Conservation (phyloP, 805 yeast species). For the Kazachstania psychrophila region DNA sequence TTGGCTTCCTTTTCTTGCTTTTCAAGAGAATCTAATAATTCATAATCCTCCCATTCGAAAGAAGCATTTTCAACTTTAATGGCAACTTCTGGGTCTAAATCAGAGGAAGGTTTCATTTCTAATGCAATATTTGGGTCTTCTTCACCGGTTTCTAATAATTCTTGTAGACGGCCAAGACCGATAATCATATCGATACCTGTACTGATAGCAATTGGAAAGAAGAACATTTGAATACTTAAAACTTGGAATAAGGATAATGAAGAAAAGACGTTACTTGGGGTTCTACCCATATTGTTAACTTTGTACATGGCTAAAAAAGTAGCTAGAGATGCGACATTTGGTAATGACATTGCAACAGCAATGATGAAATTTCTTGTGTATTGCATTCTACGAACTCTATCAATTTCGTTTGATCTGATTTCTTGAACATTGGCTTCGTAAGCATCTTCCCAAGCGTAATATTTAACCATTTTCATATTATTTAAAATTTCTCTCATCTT, state of each 20-base stretch:
- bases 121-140: constrained; percentile 15
- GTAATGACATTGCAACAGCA: constrained; percentile 58
- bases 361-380: constrained; percentile 52
- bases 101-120: constrained; percentile 12
- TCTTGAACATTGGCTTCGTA: constrained; percentile 48
- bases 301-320: constrained; percentile 40
- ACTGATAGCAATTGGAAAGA: constrained; percentile 63
- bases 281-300: constrained; percentile 33
- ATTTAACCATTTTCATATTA: constrained; percentile 75
- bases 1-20: constrained; percentile 21
- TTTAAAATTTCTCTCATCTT: constrained; percentile 69
- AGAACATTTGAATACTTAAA: constrained; percentile 51
- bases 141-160: constrained; percentile 40
- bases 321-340: constrained; percentile 63
- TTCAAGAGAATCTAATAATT: constrained; percentile 25
- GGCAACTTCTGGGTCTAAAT: constrained; percentile 32
- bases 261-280: constrained; percentile 59
- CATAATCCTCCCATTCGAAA: constrained; percentile 60
- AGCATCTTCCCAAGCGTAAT: constrained; percentile 86
- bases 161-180: constrained; percentile 51
- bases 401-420: constrained; percentile 55
- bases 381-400: constrained; percentile 52
- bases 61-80: constrained; percentile 43
- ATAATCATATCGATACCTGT: constrained; percentile 59
- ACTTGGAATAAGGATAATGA: constrained; percentile 60